Evolutionary conservation across 768 basidiomycete genomes (phyloP), one percentile per base, ranked within the genome.

Genomic region (Lenzites betulinus): DNA sequence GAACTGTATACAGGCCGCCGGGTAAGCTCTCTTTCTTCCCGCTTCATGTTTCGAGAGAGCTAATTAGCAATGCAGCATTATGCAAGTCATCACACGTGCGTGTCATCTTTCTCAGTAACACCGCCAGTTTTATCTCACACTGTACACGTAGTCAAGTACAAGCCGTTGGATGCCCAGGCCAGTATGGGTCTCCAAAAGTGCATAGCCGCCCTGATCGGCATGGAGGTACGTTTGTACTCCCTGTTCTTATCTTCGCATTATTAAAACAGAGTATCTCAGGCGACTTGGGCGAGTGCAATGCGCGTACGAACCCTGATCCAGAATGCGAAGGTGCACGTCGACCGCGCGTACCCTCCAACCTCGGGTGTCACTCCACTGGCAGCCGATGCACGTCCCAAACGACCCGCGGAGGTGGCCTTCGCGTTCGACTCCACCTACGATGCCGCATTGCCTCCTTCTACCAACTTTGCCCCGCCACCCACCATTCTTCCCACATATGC

Each of bases 71-170:
- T 68, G n/a, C 22, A 91, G 90, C 26, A 87, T 92, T 62, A 89
- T 91, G 89, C 89, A 92, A 67, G 80, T 90, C 46, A 74, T 89
- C 64, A 88, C 87, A 13, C 69, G 90, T 90, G 71, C 60, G 52
- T 35, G 26, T 23, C 38, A 52, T 55, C 54, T 26, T 22, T 63
- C 59, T 20, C 53, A 65, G 55, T 33, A 52, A 67, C 46, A 62
- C 26, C 26, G 26, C 11, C 25, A 8, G 28, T 1, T 6, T n/a
- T 42, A 6, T 3, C 2, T 1, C n/a, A 8, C 18, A 15, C 1
- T n/a, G 26, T n/a, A 15, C 8, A 3, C 12, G 63, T 61, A 92
- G 90, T 92, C 69, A 86, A 83, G 18, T 75, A 89, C 58, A 82
- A 83, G 18, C 87, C 90, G n/a, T 79, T 83, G 22, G 86, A 87